Base-by-base conservation (phyloP, 176 grass and related monocot genomes). In the Metroxylon sagu region DNA sequence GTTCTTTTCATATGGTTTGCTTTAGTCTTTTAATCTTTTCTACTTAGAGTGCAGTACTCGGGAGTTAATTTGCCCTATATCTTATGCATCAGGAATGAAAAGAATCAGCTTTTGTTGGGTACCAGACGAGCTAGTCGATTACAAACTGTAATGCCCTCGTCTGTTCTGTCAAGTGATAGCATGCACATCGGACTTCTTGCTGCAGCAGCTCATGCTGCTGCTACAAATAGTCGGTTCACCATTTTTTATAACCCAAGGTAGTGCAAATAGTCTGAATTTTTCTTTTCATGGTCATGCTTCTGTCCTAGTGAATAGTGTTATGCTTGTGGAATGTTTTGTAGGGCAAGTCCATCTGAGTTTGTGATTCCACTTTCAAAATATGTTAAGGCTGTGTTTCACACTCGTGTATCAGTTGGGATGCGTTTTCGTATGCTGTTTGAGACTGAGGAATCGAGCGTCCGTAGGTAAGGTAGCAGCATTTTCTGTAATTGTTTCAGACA, bases 181-280 rank as follows among this genome's bases (percentile, higher is more conserved):
- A 97, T 97, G 92, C 92, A 97, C 77, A 97, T 97, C 49, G 92
- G 92, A 12, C 92, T 97, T 69, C 78, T 97, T 82, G 92, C 92
- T 55, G 92, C 92, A 35, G 92, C 92, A 29, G 87, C 92, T 82
- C 92, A 97, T 85, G 92, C 92, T 72, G 92, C 92, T 69, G 72
- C 92, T 3, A 97, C 92, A 39, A 97, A 97, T 62, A 97, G 92
- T 50, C 87, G 87, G 43, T 97, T 97, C 73, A 97, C 92, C 18
- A 91, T 97, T 68, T 97, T 97, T 70, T 97, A 75, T 60, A 97
- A 97, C 57, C 92, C 92, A 15, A 87, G 92, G 92, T 97, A 88
- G 67, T 16, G 3, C 3, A 43, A 12, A 43, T 77, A 56, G 57
- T 19, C 56, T 78, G 56, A 63, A 39, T 35, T 57, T 68, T 25